phyloP scores from a whole-genome alignment of 1,284 basidiomycete species.

The Laetiporus sulphureus region DNA sequence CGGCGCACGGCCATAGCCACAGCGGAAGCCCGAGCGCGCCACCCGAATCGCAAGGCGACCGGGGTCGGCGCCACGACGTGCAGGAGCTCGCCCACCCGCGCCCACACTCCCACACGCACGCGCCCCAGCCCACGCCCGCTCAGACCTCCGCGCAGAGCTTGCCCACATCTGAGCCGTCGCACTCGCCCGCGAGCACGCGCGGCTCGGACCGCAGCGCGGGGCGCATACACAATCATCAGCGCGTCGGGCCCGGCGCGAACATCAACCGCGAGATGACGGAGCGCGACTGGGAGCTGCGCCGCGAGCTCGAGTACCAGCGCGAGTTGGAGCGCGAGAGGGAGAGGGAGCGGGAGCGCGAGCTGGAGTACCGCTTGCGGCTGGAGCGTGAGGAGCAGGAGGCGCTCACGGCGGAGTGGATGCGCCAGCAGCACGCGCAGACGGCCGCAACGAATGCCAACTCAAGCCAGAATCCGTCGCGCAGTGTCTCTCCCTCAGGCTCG shows the following conservation, averaged over 20 bases:
- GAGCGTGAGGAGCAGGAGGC: conserved; percentile 17
- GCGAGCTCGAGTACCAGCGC: conserved; percentile 38
- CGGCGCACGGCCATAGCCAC: conserved; percentile 18
- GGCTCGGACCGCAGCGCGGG: conserved; percentile 8
- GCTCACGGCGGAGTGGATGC: conserved; percentile 10
- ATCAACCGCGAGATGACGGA: conserved; percentile 43
- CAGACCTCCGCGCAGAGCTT: conserved; percentile 19
- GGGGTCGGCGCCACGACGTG: conserved; percentile 17
- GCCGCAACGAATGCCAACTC: conserved; percentile 7
- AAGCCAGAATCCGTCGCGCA: background rate
- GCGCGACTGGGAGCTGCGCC: conserved; percentile 34
- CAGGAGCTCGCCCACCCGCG: conserved; percentile 16
- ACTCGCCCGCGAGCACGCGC: conserved; percentile 18
- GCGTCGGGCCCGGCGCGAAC: conserved; percentile 54
- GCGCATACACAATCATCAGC: conserved; percentile 57
- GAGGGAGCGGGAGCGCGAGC: conserved; percentile 21
- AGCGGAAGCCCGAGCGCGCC: conserved; percentile 22
- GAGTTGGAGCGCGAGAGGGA: conserved; percentile 43
- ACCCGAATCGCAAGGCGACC: conserved; percentile 14
- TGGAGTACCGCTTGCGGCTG: conserved; percentile 13
- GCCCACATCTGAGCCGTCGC: conserved; percentile 18
- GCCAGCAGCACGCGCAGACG: conserved; percentile 11
- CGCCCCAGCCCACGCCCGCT: conserved; percentile 17
- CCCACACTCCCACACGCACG: conserved; percentile 16
- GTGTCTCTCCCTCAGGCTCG: conserved; percentile 16